Base-by-base conservation (phyloP, 352 stramenopile genomes). In the Globisporangium cylindrosporum region DNA sequence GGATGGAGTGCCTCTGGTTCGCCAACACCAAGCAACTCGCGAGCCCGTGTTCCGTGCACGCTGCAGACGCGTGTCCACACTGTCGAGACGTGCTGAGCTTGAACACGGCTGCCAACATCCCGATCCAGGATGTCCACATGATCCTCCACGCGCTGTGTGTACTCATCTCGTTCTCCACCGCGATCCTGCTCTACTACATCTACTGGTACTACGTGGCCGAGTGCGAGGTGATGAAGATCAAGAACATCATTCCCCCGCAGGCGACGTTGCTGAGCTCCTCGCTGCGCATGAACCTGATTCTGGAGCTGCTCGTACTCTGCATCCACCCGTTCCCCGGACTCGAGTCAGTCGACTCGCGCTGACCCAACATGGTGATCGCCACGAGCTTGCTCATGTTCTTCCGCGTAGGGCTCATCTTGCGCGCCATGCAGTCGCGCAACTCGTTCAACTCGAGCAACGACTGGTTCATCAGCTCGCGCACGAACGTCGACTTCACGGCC, bases 371-470 rank as follows among this genome's bases (percentile, higher is more conserved):
- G 3, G 73, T 82, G 7, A 71, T 93, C 4, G 67, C 77, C n/a
- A 66, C 72, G 25, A 92, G 82, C 24, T 67, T 93, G 3, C 12
- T 84, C 67, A 93, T 92, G 83, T 89, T 90, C 46, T 41, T 63
- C 18, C 77, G 85, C 34, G 68, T 92, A 20, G 76, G 61, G 51
- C 75, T 93, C 62, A 56, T 87, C 9, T 38, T 89, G 15, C 81
- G 84, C 25, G 77, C 91, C 27, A 73, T 89, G 51, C 73, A 88
- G 59, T 86, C 84, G 63, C 81, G 76, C 51, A 83, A 82, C 72
- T 81, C 83, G 67, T 91, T 94, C 73, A 94, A 92, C 63, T 84
- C 82, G 62, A 92, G 77, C 74, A 92, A 92, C 65, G 82, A 84
- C 49, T 91, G 84, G 82, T 94, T 94, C 71, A 92, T 94, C 64